Base-by-base conservation (phyloP, 2,329 filamentous ascomycete genomes). In the Bipolaris bicolor region DNA sequence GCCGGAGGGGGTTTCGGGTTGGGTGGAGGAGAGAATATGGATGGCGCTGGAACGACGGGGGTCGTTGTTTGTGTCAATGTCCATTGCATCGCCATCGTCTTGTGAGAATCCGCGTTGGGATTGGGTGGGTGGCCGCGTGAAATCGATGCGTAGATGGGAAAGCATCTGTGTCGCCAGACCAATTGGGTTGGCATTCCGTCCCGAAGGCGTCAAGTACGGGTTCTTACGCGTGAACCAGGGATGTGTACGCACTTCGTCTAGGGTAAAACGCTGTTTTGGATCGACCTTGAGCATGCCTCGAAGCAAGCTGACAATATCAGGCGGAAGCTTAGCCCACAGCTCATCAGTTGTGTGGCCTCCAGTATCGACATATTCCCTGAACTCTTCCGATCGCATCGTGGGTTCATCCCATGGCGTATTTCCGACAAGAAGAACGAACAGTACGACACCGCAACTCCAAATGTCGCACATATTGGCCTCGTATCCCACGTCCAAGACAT, bases 371-470 rank as follows among this genome's bases (percentile, higher is more conserved):
- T 96, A 99, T 76, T 97, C 92, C 67, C 90, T 86, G 67, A 90
- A 99, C 77, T 99, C 95, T 81, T 91, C 96, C 74, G 92, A 97
- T 55, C 87, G 84, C 34, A 85, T 80, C 2, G 92, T 94, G 0
- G 95, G 95, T 72, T 95, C 91, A 71, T 98, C 95, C 95, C 95
- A 99, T 0, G 95, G 95, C 1, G 95, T 99, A 73, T 99, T 99
- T 9, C 95, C 95, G 1, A 96, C 92, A 3, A 99, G 81, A 3
- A 99, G 81, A 34, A 98, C 95, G 71, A 99, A 99, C 3, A 99
- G 82, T n/a, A 99, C 96, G 51, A 99, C 92, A 33, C 95, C 95
- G 68, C 93, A 97, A 15, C 93, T 97, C 96, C 96, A 99, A 55
- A 99, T 89, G 72, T 99, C 95, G 36, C 91, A 91, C 40, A 91